Evolutionary conservation across 345 rosid species (phyloP).

Genomic region (Rhodamnia argentea): DNA sequence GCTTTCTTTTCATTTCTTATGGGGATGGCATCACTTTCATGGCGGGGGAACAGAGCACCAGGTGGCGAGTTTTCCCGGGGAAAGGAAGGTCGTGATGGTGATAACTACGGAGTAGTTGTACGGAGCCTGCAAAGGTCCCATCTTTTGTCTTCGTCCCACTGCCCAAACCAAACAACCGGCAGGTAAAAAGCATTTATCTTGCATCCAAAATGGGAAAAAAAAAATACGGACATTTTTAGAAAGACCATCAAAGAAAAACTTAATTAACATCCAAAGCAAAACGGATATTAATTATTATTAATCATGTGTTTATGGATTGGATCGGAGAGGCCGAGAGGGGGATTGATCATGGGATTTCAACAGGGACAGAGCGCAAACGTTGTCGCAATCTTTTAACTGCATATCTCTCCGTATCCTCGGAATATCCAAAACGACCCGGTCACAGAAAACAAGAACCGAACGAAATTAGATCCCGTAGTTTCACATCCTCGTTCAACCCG

Average conservation of each 20-base stretch:
- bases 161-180: neutral
- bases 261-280: too few relatives aligned
- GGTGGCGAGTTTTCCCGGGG: neutral
- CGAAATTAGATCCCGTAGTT: too few relatives aligned
- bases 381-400: neutral
- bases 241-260: too few relatives aligned
- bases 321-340: too few relatives aligned
- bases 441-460: neutral
- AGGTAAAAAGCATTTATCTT: neutral
- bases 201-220: too few relatives aligned
- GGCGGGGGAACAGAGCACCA: neutral
- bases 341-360: too few relatives aligned
- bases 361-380: neutral
- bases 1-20: neutral
- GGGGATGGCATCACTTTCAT: neutral
- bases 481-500: too few relatives aligned
- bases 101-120: neutral
- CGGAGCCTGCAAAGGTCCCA: neutral
- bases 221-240: neutral
- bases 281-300: too few relatives aligned
- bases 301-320: too few relatives aligned
- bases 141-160: neutral
- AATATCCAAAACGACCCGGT: neutral
- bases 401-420: neutral
- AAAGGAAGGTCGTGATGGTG: neutral